Percentiles rank a stretch among this genome's conserved stretches.
phyloP scores from a whole-genome alignment of 2,329 filamentous ascomycete genomes.

The Fusarium nodosum region DNA sequence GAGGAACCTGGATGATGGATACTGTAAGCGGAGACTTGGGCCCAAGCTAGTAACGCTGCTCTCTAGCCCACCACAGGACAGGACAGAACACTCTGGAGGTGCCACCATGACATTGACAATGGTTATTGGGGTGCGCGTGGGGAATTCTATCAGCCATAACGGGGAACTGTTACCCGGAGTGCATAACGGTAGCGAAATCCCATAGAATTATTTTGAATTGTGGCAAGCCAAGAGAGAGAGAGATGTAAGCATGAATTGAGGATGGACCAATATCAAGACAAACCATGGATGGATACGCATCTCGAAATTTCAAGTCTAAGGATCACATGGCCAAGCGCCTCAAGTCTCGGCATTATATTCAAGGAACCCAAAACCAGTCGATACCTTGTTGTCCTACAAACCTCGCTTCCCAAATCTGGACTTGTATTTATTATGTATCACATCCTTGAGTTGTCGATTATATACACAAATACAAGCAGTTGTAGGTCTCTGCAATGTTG shows the following conservation, averaged over 20 bases:
- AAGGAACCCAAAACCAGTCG: constrained; percentile 12
- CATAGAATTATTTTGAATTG: background rate
- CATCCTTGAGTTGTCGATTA: background rate
- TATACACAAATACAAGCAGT: background rate
- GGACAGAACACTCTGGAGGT: constrained; percentile 43
- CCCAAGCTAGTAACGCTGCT: constrained; percentile 1
- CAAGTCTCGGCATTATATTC: constrained; percentile 12
- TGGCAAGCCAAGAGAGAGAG: constrained; percentile 1
- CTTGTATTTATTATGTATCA: background rate
- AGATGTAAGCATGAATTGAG: constrained; percentile 7
- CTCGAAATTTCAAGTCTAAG: background rate
- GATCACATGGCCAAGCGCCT: constrained; percentile 4
- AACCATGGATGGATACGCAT: background rate
- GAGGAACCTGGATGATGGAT: constrained; percentile 42
- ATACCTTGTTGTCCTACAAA: background rate
- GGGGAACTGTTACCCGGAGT: background rate
- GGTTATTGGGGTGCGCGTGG: constrained; percentile 29
- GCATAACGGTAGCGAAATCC: background rate
- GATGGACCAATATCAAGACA: background rate
- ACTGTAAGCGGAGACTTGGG: constrained; percentile 25
- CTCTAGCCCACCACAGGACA: constrained; percentile 5
- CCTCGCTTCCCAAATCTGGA: background rate
- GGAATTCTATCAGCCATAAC: constrained; percentile 30
- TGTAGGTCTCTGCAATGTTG: background rate
- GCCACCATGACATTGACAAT: constrained; percentile 40